Conservation (phyloP, 768 basidiomycete species). For the Auricularia sp. region DNA sequence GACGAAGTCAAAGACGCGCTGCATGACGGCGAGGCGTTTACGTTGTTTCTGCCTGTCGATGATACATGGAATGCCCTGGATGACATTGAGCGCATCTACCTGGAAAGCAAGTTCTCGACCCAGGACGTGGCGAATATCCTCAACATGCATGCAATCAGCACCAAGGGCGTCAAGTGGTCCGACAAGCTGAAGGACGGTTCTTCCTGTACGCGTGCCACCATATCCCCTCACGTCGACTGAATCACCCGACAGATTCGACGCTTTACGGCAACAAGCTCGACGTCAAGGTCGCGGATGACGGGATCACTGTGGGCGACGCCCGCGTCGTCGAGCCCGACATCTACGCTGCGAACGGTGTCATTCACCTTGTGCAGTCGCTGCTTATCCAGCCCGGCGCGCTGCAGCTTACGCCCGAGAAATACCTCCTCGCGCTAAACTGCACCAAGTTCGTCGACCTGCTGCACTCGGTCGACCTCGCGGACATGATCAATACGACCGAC, state of each 20-base stretch:
- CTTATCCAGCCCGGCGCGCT: constrained; percentile 70
- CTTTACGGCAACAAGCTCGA: constrained; percentile 58
- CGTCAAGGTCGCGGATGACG: constrained; percentile 27
- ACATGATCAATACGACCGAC: constrained; percentile 60
- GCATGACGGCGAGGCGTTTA: constrained; percentile 61
- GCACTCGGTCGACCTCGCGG: constrained; percentile 67
- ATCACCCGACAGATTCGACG: constrained; percentile 47
- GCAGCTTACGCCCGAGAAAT: constrained; percentile 86
- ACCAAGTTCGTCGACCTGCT: constrained; percentile 82
- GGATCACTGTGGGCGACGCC: constrained; percentile 47
- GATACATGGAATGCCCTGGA: constrained; percentile 74
- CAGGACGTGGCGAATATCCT: constrained; percentile 73
- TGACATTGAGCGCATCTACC: constrained; percentile 70
- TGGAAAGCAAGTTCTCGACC: constrained; percentile 79
- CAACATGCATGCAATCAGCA: constrained; percentile 62
- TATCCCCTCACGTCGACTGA: constrained; percentile 11
- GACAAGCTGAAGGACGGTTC: constrained; percentile 45
- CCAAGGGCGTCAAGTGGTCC: constrained; percentile 53
- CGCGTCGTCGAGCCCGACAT: constrained; percentile 68
- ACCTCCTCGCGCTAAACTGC: constrained; percentile 85
- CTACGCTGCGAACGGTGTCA: constrained; percentile 89
- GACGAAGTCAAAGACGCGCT: constrained; percentile 46
- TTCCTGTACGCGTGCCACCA: constrained; percentile 37
- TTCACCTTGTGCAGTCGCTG: constrained; percentile 80
- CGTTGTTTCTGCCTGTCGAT: constrained; percentile 82